These are phyloP conservation scores for Zoysia japonica DNA, from an alignment of 176 grass and related monocot species.

Conservation along the genomic window DNA sequence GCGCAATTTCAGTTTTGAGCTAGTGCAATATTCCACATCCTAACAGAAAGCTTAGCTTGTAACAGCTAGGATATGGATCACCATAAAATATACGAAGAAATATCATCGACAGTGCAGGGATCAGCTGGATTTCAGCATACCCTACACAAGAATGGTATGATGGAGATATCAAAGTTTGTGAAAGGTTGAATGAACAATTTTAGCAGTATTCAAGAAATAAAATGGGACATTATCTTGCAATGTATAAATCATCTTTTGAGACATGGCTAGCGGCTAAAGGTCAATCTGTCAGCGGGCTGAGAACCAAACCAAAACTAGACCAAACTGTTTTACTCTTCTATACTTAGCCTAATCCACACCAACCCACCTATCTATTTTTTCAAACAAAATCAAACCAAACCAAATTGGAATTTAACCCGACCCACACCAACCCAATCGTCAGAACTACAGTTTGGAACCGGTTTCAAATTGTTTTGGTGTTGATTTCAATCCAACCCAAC, in stretches of 20 bases:
- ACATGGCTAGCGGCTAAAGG: not conserved
- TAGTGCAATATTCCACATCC: not conserved
- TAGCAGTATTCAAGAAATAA: not conserved
- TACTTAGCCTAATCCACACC: too few species aligned
- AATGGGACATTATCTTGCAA: not conserved
- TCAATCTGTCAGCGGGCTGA: too few species aligned
- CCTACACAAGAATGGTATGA: not conserved
- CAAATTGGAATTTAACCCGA: too few species aligned
- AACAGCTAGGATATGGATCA: not conserved
- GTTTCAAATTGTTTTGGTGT: too few species aligned
- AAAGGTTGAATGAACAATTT: not conserved
- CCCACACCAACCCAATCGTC: too few species aligned
- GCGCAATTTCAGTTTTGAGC: not conserved
- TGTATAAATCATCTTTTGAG: not conserved
- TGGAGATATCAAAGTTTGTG: not conserved
- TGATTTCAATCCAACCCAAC: too few species aligned
- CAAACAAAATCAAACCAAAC: too few species aligned
- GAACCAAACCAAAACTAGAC: too few species aligned
- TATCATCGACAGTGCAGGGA: not conserved
- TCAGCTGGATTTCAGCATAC: too few species aligned
- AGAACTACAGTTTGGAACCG: too few species aligned
- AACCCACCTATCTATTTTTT: too few species aligned
- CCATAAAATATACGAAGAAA: not conserved
- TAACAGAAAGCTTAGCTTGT: not conserved
- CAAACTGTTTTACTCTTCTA: too few species aligned